Evolutionary conservation across 2,329 filamentous ascomycete species (phyloP), one percentile per base, ranked within the genome.

Genomic region (Xylaria sp.): DNA sequence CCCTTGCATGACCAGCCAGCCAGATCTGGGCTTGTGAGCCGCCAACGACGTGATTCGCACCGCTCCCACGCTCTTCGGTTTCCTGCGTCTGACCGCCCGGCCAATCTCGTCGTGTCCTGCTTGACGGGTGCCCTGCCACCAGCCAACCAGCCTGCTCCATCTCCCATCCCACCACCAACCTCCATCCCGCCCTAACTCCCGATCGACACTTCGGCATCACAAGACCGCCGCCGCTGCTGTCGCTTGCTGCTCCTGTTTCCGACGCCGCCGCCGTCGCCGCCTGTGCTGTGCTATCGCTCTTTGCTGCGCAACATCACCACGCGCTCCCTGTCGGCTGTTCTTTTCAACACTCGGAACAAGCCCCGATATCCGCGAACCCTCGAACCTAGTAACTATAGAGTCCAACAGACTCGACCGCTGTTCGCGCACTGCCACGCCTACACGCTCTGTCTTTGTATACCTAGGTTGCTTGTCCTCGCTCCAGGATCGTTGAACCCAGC

Each of bases 31-130:
- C 64, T 66, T 63, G 71, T 69, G 70, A 73, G 66, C 70, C 72
- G 63, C 66, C 56, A 50, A 72, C 72, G 69, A 72, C 71, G 72
- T 76, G 65, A 72, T 66, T 72, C 55, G 23, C 46, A 46, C 41
- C 70, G 66, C 68, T 66, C 64, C 57, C 59, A 51, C 52, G 70
- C 18, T 61, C 63, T 60, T 71, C 75, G 72, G 73, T 71, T 76
- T 74, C 71, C 71, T 76, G 76, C 76, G 76, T 76, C 72, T 72
- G 72, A 71, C 74, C 75, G 73, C 74, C 73, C 70, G 73, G 72
- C 72, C 74, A 76, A 77, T 76, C 74, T 73, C 59, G 62, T 66
- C 67, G 63, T 73, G 72, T 74, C 75, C 74, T 76, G 70, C 72
- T 74, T 72, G 68, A 74, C 75, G 72, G 68, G 73, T 65, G 73